Conservation (phyloP, 2,329 filamentous ascomycete genomes). For the Phyllosticta citriasiana region DNA sequence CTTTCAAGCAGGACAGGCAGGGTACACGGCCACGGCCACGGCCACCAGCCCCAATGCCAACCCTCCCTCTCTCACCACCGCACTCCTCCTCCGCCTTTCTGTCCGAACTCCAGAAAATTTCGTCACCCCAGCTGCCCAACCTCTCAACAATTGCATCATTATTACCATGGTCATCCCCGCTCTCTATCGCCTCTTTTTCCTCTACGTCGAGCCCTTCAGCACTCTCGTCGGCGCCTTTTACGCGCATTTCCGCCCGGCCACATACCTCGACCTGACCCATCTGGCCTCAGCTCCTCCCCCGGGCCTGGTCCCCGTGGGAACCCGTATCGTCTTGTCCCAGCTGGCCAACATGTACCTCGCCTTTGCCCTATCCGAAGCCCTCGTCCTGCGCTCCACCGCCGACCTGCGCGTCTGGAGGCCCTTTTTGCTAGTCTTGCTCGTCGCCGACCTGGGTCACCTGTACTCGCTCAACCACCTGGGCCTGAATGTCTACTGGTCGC, state of each 20-base stretch:
- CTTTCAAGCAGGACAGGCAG: too few relatives aligned
- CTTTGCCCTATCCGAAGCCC: conserved; percentile 66
- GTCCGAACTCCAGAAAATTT: not conserved
- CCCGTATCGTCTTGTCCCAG: conserved; percentile 60
- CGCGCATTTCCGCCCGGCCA: conserved; percentile 39
- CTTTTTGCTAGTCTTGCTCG: conserved; percentile 55
- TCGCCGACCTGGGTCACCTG: conserved; percentile 70
- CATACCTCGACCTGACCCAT: conserved; percentile 57
- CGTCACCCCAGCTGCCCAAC: not conserved
- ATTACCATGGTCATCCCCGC: conserved; percentile 35
- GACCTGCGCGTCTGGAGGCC: conserved; percentile 61
- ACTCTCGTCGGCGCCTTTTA: conserved; percentile 45
- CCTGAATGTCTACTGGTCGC: conserved; percentile 52
- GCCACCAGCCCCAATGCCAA: too few relatives aligned
- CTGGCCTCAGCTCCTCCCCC: conserved; percentile 37
- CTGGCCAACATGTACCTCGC: conserved; percentile 70
- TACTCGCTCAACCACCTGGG: conserved; percentile 55
- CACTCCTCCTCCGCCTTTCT: not conserved
- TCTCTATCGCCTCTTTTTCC: conserved; percentile 62
- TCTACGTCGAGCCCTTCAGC: conserved; percentile 56
- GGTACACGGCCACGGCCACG: too few relatives aligned
- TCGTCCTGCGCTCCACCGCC: conserved; percentile 59
- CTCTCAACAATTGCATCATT: not conserved
- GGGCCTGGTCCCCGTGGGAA: conserved; percentile 44
- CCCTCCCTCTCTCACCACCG: not conserved